Evolutionary conservation across 345 rosid genomes (phyloP), one percentile per base, ranked within the genome.

Genomic region (Citrus unshiu): DNA sequence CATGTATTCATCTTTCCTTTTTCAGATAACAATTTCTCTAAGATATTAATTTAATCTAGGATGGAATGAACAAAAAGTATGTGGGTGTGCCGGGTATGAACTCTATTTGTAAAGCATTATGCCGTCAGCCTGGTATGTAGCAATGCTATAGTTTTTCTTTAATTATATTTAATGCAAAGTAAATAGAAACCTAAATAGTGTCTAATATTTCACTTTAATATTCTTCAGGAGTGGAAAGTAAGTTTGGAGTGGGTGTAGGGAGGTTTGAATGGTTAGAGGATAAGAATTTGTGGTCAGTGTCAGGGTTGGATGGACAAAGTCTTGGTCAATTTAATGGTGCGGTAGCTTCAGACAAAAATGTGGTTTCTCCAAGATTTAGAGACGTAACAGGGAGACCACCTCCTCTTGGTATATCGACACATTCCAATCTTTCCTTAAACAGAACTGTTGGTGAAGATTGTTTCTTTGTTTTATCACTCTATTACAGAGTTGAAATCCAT

Each of bases 1-100:
- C 77, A 65, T 5, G 29, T 77, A 29, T 24, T 67, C 10, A 30
- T 72, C 18, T 39, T 37, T 59, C 30, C 22, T 49, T 80, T 60
- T 25, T 59, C 9, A 8, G 29, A 32, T 70, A 61, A 70, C 34
- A 68, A 9, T 30, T 62, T 76, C 71, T 78, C 51, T 46, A 46
- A 13, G 27, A 49, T 40, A 37, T 60, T 54, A 68, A 29, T 68
- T 78, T 51, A 30, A 21, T 85, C 59, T 80, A 94, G 98, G 94
- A 85, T 83, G 91, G 75, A 66, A 43, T 69, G 54, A 85, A 64
- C 74, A 94, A 87, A 78, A 94, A 84, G 84, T 91, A 89, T 77
- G 95, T 94, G 43, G 96, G 97, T 67, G 84, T 91, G 37, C 97
- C 97, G 0, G 93, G 93, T 81, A 93, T 94, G 97, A 93, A 94